Base-by-base conservation (phyloP, 2,329 filamentous ascomycete species). In the Sclerotiophoma versabilis region DNA sequence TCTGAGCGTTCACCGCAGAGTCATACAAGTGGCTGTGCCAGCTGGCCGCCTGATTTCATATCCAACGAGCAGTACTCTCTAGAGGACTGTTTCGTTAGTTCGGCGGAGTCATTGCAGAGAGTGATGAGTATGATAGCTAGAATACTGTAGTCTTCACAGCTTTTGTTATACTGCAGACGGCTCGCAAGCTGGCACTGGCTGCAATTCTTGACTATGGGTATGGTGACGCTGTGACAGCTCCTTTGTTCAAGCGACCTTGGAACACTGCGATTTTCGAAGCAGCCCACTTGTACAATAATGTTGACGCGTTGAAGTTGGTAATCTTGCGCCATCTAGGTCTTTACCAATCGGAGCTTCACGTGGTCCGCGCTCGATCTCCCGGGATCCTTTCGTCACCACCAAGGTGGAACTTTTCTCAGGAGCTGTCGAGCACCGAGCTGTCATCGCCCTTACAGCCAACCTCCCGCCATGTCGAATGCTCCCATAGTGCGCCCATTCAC, bases 391-490 rank as follows among this genome's bases (percentile, higher is more conserved):
- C 68, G 69, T 70, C 69, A 72, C 63, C 53, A 62, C 64, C 60
- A 63, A 63, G 54, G 51, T 58, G 58, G 44, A 64, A 65, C 62
- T 69, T 70, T 69, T 69, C 61, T 58, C 51, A 38, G 54, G 56
- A 61, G 56, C 57, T 60, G 22, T 49, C 44, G 20, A 51, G 43
- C 43, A 44, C 47, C 36, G 58, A 59, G 49, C 54, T 58, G 54
- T 54, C 45, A 54, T 53, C 59, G 43, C 49, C 44, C 50, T 47
- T 41, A 36, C 50, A 44, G 45, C 48, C 29, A 36, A 41, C 36
- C 25, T 26, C 57, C 39, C 60, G 53, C 62, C 60, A 71, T 71
- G 69, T 68, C 60, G 62, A 63, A 59, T 60, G 54, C 56, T 34
- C 41, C 47, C 23, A 59, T 54, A 59, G 38, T 49, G 46, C 37